Evolutionary conservation across 768 basidiomycete species (phyloP), one percentile per base, ranked within the genome.

Genomic region (Saitozyma sp.): DNA sequence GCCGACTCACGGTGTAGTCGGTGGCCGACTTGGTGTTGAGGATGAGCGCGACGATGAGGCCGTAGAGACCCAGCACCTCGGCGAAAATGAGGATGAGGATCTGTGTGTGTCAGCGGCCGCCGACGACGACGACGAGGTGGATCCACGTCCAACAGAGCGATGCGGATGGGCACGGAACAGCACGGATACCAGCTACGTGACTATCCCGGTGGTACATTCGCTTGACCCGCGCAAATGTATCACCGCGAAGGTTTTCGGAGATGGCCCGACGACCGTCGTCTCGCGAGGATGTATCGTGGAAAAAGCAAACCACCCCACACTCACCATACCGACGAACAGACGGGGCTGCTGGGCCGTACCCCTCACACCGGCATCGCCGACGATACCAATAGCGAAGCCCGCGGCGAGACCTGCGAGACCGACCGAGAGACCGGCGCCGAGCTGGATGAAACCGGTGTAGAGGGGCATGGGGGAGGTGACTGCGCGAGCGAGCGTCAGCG

Each of bases 351-450:
- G 95, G 51, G 94, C 95, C 57, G 94, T 96, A 63, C 95, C 96
- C 51, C 96, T 85, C 38, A 98, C 96, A 84, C 96, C 95, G 64
- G 95, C 94, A 79, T 99, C 96, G 78, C 96, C 96, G 61, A 98
- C 96, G 60, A 87, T 84, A 14, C 94, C 94, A 78, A 98, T 95
- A 11, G 94, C 94, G 75, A 92, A 93, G 0, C 94, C 94, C 1
- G 80, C 80, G 16, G 78, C 79, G 46, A 80, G 68, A 79, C 80
- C 81, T 65, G 96, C 96, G 69, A 97, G 95, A 54, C 96, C 96
- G 64, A 95, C 95, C 55, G 93, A 91, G 43, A 99, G 86, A 84
- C 95, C 95, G 49, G 94, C 91, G 61, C 78, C 78, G 66, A 79
- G 76, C 59, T 79, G 78, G 64, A 79, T 78, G 72, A 79, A 79